Conservation (phyloP, 106 monocot species). For the Dioscorea zingiberensis region DNA sequence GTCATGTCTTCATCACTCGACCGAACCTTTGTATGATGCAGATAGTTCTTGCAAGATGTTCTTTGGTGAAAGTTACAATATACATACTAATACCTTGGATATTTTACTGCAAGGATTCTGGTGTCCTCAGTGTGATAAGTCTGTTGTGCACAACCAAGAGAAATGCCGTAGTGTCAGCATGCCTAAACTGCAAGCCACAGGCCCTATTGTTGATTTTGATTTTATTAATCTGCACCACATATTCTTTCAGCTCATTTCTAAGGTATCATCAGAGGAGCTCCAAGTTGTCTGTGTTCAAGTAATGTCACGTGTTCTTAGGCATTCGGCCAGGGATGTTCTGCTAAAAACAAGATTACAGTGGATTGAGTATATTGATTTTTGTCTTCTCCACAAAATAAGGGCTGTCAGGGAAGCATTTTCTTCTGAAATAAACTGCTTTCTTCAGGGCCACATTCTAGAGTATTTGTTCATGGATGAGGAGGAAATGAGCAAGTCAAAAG, state of each 20-base stretch:
- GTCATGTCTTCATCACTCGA: slow-evolving; percentile 66
- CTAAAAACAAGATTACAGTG: slow-evolving; percentile 43
- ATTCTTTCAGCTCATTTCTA: slow-evolving; percentile 57
- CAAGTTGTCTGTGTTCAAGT: slow-evolving; percentile 43
- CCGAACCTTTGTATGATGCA: slow-evolving; percentile 7
- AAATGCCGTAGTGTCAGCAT: slow-evolving; percentile 14
- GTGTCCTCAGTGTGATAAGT: slow-evolving; percentile 67
- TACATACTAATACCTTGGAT: slow-evolving; percentile 42
- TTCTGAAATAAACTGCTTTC: slow-evolving; percentile 50
- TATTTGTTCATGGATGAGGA: slow-evolving; percentile 43
- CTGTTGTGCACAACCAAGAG: slow-evolving; percentile 15
- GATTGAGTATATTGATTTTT: slow-evolving; percentile 65
- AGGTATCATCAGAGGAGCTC: slow-evolving; percentile 42
- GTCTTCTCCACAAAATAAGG: slow-evolving; percentile 63
- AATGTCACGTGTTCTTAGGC: slow-evolving; percentile 68
- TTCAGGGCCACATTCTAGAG: slow-evolving; percentile 44
- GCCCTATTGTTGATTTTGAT: slow-evolving; percentile 10
- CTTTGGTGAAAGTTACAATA: slow-evolving; percentile 24
- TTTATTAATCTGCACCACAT: slow-evolving; percentile 38
- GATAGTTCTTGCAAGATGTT: slow-evolving; percentile 57
- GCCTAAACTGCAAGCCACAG: slow-evolving; percentile 20
- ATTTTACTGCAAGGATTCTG: slow-evolving; percentile 68
- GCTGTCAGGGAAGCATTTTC: slow-evolving; percentile 84
- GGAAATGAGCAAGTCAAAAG: slow-evolving; percentile 27
- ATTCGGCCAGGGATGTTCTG: slow-evolving; percentile 37